Base-by-base conservation (phyloP, 1,284 basidiomycete genomes). In the Pseudozyma thailandica region DNA sequence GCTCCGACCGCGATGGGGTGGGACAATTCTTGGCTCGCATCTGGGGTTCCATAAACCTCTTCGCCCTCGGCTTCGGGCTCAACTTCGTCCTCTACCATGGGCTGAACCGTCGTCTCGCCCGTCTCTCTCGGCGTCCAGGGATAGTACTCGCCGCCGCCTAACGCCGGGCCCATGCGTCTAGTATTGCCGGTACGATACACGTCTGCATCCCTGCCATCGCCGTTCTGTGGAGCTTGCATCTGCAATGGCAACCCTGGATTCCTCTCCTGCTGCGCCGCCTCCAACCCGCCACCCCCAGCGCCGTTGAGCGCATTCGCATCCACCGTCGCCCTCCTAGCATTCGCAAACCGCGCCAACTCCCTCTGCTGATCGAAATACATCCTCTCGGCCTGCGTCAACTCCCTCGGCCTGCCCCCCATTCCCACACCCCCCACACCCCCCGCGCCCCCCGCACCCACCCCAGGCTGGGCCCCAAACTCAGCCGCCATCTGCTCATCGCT, bases 311-410 rank as follows among this genome's bases (percentile, higher is more conserved):
- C 13, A 10, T 37, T 23, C 1, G 60, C 51, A 45, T 71, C 68
- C 8, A 56, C 53, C 2, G 64, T 47, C 1, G 65, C 64, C 0
- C 64, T 45, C n/a, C 53, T 37, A 0, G 65, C 71, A 33, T 64
- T 73, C 6, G 65, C 53, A 12, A 63, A 52, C 1, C 60, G 48
- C 2, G 50, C 53, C 0, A 73, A 15, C 27, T 61, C 50, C 1
- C 65, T 39, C 13, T 73, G 71, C 33, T 69, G 64, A 15, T 73
- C 65, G 27, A 48, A 69, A 46, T 65, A 64, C 57, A 69, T 44
- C 41, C 69, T 60, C 16, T 72, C 63, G 3, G 63, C 50, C 1
- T 55, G 39, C 3, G 59, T 56, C 23, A 72, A 28, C 38, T 51
- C 39, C 1, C 23, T 4, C 15, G 44, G 20, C 9, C 33, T 37